These are phyloP conservation scores for Leptographium radiaticola DNA, from an alignment of 2,329 filamentous ascomycete species.

Conservation along the genomic window DNA sequence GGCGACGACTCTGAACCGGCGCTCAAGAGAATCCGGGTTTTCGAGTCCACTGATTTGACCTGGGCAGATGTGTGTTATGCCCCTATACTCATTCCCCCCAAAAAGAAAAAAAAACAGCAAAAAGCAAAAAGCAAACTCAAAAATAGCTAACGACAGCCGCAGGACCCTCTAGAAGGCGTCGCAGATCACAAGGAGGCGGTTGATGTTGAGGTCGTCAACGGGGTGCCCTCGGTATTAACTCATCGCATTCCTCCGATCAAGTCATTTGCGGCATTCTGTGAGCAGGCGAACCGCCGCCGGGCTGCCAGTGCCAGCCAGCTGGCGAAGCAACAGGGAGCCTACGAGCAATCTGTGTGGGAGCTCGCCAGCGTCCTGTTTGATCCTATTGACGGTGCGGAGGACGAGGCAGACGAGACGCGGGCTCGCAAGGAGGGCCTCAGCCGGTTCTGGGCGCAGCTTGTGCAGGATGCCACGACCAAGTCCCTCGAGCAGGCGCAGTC, in stretches of 20 bases:
- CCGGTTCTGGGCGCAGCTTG: constrained; percentile 50
- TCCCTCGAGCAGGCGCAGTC: constrained; percentile 46
- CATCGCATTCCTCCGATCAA: constrained; percentile 31
- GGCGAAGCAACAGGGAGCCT: constrained; percentile 21
- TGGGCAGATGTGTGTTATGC: constrained; percentile 3
- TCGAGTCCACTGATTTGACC: neutral
- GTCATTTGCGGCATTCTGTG: constrained; percentile 27
- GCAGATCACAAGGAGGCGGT: constrained; percentile 40
- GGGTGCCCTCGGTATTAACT: constrained; percentile 46
- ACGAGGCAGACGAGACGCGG: constrained; percentile 23
- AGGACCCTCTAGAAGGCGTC: constrained; percentile 21
- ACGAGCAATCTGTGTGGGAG: constrained; percentile 73
- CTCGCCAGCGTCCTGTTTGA: constrained; percentile 82
- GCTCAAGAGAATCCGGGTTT: constrained; percentile 10
- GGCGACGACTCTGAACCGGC: constrained; percentile 9
- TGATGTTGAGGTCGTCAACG: constrained; percentile 37
- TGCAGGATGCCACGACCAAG: constrained; percentile 40
- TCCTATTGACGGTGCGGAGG: constrained; percentile 33
- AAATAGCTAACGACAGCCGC: constrained; percentile 9
- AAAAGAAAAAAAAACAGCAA: neutral
- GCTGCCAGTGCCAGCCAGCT: constrained; percentile 21
- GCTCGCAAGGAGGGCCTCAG: constrained; percentile 52
- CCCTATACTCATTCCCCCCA: neutral
- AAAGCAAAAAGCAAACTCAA: neutral
- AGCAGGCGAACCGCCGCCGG: constrained; percentile 20